Base-by-base conservation (phyloP, 345 rosid genomes). In the Salix brachista region DNA sequence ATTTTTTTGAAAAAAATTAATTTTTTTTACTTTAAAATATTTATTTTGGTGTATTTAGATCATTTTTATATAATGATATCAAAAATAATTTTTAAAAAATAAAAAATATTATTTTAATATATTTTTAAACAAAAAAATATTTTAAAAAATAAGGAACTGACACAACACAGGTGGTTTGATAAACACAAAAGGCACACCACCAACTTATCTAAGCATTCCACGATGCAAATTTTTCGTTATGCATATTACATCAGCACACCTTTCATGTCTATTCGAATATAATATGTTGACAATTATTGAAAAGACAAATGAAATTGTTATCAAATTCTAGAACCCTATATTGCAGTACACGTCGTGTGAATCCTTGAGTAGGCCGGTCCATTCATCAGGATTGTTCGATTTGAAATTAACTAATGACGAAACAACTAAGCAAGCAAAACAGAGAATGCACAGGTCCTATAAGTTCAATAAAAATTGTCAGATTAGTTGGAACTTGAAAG, bases 311-410 rank as follows among this genome's bases (percentile, higher is more conserved):
- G 25, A 54, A 7, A 19, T 50, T 23, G 62, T n/a, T 21, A 25
- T 64, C 17, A 60, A 72, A 65, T 46, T 75, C 80, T 21, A 21
- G 26, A 32, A 52, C 11, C 65, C 28, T 25, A 19, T 30, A 19
- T 30, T 71, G 72, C 72, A 69, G 36, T 69, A 42, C 72, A 69
- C 72, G 56, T 42, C 21, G 12, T 9, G 37, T 19, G n/a, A 64
- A 64, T 14, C 67, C 13, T 64, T 64, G 6, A 14, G 34, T 0
- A 11, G 37, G 67, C 12, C 67, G 34, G 34, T 25, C 66, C 66
- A 28, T 52, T 52, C 58, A 52, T 17, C 58, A 17, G 3, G 58
- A 52, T 14, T 52, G 8, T 52, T 54, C 11, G 21, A 21, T 21
- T 54, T 21, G 23, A 54, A 54, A 54, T 8, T 5, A 7, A 54